Base-by-base conservation (phyloP, 805 yeast genomes). In the Wickerhamomyces rabaulensis region DNA sequence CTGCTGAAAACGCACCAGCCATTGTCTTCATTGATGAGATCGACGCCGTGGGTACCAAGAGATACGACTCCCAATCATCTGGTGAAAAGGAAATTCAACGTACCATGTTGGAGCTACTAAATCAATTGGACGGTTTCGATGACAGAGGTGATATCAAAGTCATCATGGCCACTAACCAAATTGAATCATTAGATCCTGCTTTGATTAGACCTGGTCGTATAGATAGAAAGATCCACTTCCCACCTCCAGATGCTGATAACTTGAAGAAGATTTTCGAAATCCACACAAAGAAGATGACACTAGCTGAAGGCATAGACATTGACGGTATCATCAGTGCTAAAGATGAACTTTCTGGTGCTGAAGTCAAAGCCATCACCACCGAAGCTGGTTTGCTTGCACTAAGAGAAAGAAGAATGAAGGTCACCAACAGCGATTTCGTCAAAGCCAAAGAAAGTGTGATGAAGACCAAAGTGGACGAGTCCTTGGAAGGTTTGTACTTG, bases 21-120 rank as follows among this genome's bases (percentile, higher is more conserved):
- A 94, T 94, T 70, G 97, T 94, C 33, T 94, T 94, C 62, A 94
- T 94, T 55, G 99, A 94, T 71, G 99, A 94, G 72, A 92, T 94
- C 62, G 99, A 94, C 69, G 98, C 99, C 40, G 94, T 94, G 64
- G 99, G 99, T 68, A 87, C 96, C n/a, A 92, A 92, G 67, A 83
- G 99, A 68, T 91, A 92, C 67, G 97, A 92, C 50, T 84, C 85
- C 2, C 51, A 61, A 16, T 84, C 95, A 19, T 97, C 98, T 39
- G 98, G 98, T 63, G 98, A 92, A 70, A 80, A 96, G 57, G 98
- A 92, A 70, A 88, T 92, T 53, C 98, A 92, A 72, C 83, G 98
- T 74, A 92, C 98, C 33, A 92, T 91, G 98, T 75, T 91, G 78
- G 98, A 91, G 70, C 73, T 92, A 60, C 78, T 92, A 61, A 92